Base-by-base conservation (phyloP, 768 basidiomycete genomes). In the Lactarius vividus region DNA sequence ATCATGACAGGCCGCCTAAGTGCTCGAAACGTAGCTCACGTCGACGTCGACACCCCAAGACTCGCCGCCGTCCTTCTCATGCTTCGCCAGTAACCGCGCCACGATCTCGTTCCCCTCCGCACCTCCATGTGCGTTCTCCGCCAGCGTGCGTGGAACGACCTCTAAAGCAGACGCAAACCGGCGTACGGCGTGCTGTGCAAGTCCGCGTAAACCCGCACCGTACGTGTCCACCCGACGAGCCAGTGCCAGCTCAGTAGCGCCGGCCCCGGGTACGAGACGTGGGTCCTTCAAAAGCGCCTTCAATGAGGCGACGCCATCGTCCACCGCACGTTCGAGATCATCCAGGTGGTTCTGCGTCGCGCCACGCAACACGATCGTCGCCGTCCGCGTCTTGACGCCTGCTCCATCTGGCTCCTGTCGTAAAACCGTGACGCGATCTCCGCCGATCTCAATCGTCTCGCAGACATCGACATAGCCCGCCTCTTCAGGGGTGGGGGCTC, bases 271-370 rank as follows among this genome's bases (percentile, higher is more conserved):
- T 2, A 98, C 91, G 65, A 98, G 80, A 55, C 96, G 80, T 31
- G 88, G 82, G 72, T 99, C 96, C 75, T 96, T 95, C 73, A 99
- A 77, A 69, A 99, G 76, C 33, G 90, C 84, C 77, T 98, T 95
- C 79, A 99, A 91, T 52, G 96, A 96, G 77, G 92, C 95, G 69
- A 96, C 94, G 31, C 96, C 97, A 72, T 98, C 96, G 74, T 98
- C 97, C 56, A 99, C 82, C 33, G 96, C 95, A 31, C 97, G 85
- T 77, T 99, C 96, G 39, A 99, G 85, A 75, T 98, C 97, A 73
- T 99, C 97, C 57, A 98, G 78, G 69, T 88, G 88, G 78, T 98
- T 98, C 57, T 91, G 84, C 1, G 97, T 99, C 37, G 97, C 96
- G 0, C 97, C 97, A 16, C 97, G 86, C 52, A 99, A 80, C 23